Evolutionary conservation across 352 stramenopile species (phyloP).

Genomic region (Halophytophthora polymorphica): DNA sequence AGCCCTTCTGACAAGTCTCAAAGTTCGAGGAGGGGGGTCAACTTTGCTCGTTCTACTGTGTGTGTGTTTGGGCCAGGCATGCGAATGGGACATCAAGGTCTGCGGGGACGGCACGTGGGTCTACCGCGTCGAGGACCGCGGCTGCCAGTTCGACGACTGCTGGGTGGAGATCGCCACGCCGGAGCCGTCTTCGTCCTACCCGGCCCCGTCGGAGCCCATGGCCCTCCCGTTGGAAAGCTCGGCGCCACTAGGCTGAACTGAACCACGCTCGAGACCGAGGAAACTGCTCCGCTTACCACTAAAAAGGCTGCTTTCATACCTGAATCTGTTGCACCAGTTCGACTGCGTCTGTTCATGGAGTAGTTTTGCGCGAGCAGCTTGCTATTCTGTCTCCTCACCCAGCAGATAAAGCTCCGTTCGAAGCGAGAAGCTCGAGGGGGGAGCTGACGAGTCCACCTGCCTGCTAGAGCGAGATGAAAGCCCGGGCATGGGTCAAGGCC

Average conservation of each 20-base stretch:
- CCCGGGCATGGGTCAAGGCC: constrained; percentile 24
- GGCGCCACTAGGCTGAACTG: not conserved
- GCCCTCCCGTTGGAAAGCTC: not conserved
- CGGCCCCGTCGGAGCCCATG: constrained; percentile 6
- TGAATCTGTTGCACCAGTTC: too few species aligned
- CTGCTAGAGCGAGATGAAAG: constrained; percentile 15
- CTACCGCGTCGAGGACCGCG: constrained; percentile 36
- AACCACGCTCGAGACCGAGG: too few species aligned
- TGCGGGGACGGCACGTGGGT: constrained; percentile 69
- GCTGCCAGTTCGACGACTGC: constrained; percentile 54
- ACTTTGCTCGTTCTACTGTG: not conserved
- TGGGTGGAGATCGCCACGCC: constrained; percentile 16
- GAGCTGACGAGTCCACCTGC: not conserved
- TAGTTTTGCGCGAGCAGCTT: too few species aligned
- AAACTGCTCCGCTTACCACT: too few species aligned
- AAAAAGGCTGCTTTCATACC: too few species aligned
- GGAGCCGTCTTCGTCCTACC: not conserved
- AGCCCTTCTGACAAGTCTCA: not conserved
- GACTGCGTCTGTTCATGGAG: too few species aligned
- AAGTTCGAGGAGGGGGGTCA: not conserved
- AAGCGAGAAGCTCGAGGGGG: not conserved
- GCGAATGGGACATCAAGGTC: constrained; percentile 59
- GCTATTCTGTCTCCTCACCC: too few species aligned
- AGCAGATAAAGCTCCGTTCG: too few species aligned
- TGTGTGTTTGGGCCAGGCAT: constrained; percentile 29